phyloP scores from a whole-genome alignment of 2,329 filamentous ascomycete genomes.

The Xylariales sp. region DNA sequence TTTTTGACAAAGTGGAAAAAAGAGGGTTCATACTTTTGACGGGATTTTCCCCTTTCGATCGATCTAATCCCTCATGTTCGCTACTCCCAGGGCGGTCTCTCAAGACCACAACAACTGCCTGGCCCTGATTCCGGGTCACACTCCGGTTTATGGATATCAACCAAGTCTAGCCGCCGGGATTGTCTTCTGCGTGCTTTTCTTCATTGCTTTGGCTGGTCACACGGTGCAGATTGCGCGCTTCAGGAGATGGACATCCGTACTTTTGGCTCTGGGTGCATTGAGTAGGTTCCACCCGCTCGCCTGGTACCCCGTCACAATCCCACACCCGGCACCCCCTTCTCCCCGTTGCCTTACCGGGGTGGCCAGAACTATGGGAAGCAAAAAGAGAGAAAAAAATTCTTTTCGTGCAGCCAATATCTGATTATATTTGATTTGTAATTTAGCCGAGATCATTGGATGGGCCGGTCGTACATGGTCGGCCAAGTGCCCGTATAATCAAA shows the following conservation, averaged over 20 bases:
- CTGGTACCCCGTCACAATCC: too few relatives aligned
- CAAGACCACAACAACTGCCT: conserved; percentile 13
- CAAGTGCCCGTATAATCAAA: conserved; percentile 41
- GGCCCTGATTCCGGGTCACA: conserved; percentile 7
- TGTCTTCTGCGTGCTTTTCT: conserved; percentile 17
- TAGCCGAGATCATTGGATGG: conserved; percentile 43
- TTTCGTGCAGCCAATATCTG: too few relatives aligned
- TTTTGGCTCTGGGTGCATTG: conserved; percentile 18
- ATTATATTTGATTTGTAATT: too few relatives aligned
- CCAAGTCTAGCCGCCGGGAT: conserved; percentile 20
- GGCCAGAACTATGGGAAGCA: too few relatives aligned
- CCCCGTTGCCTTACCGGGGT: too few relatives aligned
- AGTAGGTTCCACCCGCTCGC: conserved; percentile 13
- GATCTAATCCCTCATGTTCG: too few relatives aligned
- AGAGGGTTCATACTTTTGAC: too few relatives aligned
- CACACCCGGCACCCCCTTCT: too few relatives aligned
- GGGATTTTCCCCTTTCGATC: too few relatives aligned
- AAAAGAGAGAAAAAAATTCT: too few relatives aligned
- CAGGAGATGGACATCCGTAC: conserved; percentile 15
- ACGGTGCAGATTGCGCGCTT: conserved; percentile 12
- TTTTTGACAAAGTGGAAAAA: too few relatives aligned
- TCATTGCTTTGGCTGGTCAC: conserved; percentile 17
- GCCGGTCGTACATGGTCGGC: conserved; percentile 42
- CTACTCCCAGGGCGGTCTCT: too few relatives aligned
- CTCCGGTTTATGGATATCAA: conserved; percentile 16